Percentiles rank a stretch among this genome's conserved stretches.
Conservation (phyloP, 2,329 filamentous ascomycete genomes). For the Lecanicillium sp. region DNA sequence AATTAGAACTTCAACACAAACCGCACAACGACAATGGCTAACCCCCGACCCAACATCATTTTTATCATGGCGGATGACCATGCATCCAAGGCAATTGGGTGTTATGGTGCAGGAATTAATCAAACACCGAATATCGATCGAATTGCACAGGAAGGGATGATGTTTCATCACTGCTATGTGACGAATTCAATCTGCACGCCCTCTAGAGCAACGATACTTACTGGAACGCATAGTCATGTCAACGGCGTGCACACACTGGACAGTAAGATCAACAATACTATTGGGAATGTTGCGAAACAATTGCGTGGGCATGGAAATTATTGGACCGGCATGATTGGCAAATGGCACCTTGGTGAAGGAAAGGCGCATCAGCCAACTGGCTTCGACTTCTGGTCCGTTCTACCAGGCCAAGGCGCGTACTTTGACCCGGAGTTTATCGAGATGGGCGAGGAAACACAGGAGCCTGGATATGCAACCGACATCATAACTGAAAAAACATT, state of each 20-base stretch:
- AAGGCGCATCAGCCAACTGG: constrained; percentile 36
- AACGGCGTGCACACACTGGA: constrained; percentile 43
- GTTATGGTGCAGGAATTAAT: constrained; percentile 44
- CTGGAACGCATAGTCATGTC: constrained; percentile 44
- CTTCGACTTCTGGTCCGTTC: constrained; percentile 43
- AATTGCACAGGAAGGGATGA: constrained; percentile 39
- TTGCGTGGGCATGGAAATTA: constrained; percentile 38
- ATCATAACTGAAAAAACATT: constrained; percentile 44
- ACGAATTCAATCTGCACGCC: constrained; percentile 47
- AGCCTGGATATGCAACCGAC: constrained; percentile 40
- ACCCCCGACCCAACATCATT: constrained; percentile 22
- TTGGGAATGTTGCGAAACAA: constrained; percentile 45
- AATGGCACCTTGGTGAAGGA: constrained; percentile 47
- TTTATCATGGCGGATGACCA: constrained; percentile 51
- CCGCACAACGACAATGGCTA: neutral
- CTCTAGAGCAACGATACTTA: constrained; percentile 40
- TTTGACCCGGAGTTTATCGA: constrained; percentile 44
- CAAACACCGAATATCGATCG: constrained; percentile 43
- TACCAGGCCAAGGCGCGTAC: constrained; percentile 45
- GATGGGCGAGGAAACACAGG: constrained; percentile 19
- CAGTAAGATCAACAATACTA: constrained; percentile 38
- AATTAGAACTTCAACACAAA: too few relatives aligned
- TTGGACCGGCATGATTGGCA: constrained; percentile 44
- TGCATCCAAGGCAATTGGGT: constrained; percentile 39
- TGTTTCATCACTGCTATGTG: constrained; percentile 46